Percentiles rank a stretch among this genome's conserved stretches.
Conservation (phyloP, 1,284 basidiomycete genomes). For the Mrakiaceae sp. region DNA sequence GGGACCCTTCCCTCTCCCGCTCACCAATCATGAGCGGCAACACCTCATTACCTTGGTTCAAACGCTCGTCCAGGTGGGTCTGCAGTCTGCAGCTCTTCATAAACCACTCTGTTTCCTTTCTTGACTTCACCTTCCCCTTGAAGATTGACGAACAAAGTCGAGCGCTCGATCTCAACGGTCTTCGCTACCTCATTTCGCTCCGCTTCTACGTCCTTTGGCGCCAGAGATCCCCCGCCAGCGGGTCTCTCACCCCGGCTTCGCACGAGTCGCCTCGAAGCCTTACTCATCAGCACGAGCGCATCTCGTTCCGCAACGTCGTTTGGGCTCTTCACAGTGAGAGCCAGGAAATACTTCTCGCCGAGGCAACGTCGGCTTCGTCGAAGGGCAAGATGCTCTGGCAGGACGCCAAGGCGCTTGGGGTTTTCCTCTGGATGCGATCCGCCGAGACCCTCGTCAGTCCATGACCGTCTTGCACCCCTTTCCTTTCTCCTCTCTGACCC, state of each 20-base stretch:
- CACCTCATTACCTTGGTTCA: slow-evolving; percentile 70
- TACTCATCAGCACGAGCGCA: slow-evolving; percentile 52
- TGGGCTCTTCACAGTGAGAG: slow-evolving; percentile 93
- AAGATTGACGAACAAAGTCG: slow-evolving; percentile 77
- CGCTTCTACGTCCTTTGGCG: slow-evolving; percentile 38
- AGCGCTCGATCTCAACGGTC: slow-evolving; percentile 74
- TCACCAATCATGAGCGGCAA: slow-evolving; percentile 64
- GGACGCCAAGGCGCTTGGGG: slow-evolving; percentile 71
- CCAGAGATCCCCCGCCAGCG: slow-evolving; percentile 20
- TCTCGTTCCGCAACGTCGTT: slow-evolving; percentile 81
- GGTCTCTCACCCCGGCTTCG: slow-evolving; percentile 20
- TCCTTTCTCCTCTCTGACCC: neutral
- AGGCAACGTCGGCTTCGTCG: slow-evolving; percentile 57
- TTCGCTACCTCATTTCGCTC: slow-evolving; percentile 82
- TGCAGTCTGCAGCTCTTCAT: neutral
- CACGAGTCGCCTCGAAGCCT: neutral
- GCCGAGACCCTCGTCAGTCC: slow-evolving; percentile 57
- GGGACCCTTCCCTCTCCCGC: slow-evolving; percentile 49
- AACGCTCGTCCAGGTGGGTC: slow-evolving; percentile 64
- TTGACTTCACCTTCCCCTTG: neutral
- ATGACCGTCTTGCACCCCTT: neutral
- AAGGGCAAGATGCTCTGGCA: slow-evolving; percentile 72
- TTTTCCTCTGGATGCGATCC: slow-evolving; percentile 79
- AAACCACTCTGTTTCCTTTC: neutral
- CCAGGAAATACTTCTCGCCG: slow-evolving; percentile 66